Evolutionary conservation across 768 basidiomycete genomes (phyloP).

Genomic region (Boletus fagicola): DNA sequence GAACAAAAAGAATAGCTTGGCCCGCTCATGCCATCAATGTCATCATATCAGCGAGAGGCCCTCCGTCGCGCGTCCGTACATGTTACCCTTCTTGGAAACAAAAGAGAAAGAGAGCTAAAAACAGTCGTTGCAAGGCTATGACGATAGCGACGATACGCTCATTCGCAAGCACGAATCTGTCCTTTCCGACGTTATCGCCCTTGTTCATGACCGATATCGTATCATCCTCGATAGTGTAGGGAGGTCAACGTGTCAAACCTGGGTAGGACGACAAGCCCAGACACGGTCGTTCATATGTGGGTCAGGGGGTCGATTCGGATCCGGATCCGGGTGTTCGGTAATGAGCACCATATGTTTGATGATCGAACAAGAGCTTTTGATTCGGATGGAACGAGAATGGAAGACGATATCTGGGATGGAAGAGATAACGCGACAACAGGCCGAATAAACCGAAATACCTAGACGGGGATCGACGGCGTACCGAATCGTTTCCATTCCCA

Average conservation of each 20-base stretch:
- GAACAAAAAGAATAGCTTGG: too few species aligned
- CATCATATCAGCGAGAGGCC: not conserved
- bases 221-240: too few species aligned
- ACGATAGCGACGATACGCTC: not conserved
- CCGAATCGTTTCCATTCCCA: conserved; percentile 1
- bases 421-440: conserved; percentile 6
- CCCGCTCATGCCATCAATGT: too few species aligned
- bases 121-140: not conserved
- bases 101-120: too few species aligned
- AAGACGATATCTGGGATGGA: not conserved
- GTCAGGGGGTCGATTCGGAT: not conserved
- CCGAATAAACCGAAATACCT: not conserved
- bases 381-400: not conserved
- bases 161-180: not conserved
- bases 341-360: not conserved
- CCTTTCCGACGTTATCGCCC: not conserved
- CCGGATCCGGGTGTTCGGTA: not conserved
- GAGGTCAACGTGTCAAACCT: too few species aligned
- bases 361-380: conserved; percentile 4
- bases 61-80: conserved; percentile 14
- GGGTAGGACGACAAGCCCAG: too few species aligned
- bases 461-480: conserved; percentile 10
- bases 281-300: not conserved
- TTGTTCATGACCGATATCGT: too few species aligned
- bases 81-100: not conserved